These are phyloP conservation scores for Ophiostoma ulmi DNA, from an alignment of 2,329 filamentous ascomycete species.

Conservation along the genomic window DNA sequence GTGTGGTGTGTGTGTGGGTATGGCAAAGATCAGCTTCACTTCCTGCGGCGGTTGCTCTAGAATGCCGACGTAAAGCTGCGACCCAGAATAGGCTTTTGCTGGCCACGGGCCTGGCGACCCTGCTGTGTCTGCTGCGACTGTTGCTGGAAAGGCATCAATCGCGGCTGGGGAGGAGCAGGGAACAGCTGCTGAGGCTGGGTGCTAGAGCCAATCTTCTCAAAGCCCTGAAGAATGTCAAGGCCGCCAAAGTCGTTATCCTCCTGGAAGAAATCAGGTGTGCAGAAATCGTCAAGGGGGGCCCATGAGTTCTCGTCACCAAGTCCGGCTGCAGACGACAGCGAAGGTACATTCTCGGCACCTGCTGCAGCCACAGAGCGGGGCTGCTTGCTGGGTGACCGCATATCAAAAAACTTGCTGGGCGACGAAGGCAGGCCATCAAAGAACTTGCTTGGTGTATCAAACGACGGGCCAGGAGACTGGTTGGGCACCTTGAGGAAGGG, in stretches of 20 bases:
- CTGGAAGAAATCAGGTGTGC: constrained; percentile 52
- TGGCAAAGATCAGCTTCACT: neutral
- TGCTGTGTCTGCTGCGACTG: constrained; percentile 31
- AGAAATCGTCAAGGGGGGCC: constrained; percentile 48
- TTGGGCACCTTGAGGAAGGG: constrained; percentile 48
- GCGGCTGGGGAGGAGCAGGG: constrained; percentile 35
- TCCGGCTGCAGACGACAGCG: constrained; percentile 21
- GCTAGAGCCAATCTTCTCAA: constrained; percentile 64
- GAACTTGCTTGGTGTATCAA: constrained; percentile 55
- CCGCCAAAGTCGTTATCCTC: constrained; percentile 54
- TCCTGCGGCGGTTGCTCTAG: constrained; percentile 27
- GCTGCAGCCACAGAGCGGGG: constrained; percentile 30
- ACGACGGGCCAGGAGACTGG: constrained; percentile 36
- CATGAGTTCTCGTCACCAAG: constrained; percentile 41
- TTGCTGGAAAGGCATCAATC: constrained; percentile 32
- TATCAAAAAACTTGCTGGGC: constrained; percentile 47
- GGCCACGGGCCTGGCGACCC: constrained; percentile 10
- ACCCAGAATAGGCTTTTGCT: constrained; percentile 38
- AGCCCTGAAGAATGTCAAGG: constrained; percentile 69
- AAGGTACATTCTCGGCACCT: constrained; percentile 28
- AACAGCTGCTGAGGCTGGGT: constrained; percentile 31
- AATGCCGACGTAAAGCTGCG: constrained; percentile 39
- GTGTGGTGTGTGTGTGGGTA: neutral
- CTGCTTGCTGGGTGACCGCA: constrained; percentile 38
- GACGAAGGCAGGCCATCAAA: constrained; percentile 54